These are phyloP conservation scores for Leccinum obscurum DNA, from an alignment of 768 basidiomycete genomes.

Conservation along the genomic window DNA sequence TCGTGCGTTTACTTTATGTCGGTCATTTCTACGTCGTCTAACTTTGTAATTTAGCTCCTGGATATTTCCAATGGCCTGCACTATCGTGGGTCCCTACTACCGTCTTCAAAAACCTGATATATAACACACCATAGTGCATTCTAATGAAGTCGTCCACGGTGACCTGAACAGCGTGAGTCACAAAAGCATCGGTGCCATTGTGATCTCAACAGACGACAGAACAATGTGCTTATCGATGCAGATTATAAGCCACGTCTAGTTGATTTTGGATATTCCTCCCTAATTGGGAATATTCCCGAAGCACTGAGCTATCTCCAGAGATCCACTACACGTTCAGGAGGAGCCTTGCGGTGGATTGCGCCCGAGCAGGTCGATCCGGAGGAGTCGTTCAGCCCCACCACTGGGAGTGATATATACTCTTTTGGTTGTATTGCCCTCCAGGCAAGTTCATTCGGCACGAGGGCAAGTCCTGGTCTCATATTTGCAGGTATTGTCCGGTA, in stretches of 20 bases:
- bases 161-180: background rate
- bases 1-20: background rate
- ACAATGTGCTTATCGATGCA: conserved; percentile 5
- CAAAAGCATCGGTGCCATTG: background rate
- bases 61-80: background rate
- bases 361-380: background rate
- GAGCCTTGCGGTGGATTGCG: background rate
- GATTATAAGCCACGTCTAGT: too few relatives aligned
- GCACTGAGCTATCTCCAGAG: background rate
- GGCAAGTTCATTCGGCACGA: background rate
- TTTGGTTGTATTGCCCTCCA: background rate
- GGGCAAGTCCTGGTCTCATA: background rate
- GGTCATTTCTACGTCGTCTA: background rate
- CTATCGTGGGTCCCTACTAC: background rate
- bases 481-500: background rate
- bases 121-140: background rate
- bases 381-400: background rate
- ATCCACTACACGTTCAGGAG: background rate
- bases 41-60: background rate
- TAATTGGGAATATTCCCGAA: background rate
- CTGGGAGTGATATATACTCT: background rate
- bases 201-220: background rate
- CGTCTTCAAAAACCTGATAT: background rate
- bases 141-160: background rate
- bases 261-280: background rate